Base-by-base conservation (phyloP, 768 basidiomycete genomes). In the Termitomyces sp. region DNA sequence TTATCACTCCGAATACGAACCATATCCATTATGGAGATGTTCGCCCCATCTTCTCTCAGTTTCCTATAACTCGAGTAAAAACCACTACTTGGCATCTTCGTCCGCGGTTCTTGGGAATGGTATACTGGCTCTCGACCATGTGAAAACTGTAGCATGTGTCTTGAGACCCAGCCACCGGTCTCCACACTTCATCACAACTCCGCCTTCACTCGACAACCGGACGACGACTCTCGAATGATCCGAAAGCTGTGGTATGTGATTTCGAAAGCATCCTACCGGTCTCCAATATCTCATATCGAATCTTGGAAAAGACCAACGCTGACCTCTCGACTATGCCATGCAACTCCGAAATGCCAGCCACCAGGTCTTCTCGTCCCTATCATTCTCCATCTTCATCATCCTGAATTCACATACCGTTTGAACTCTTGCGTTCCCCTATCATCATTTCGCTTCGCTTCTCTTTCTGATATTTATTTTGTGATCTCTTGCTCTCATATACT, bases 241-340 rank as follows among this genome's bases (percentile, higher is more conserved):
- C 56, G 36, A 57, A 57, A 38, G n/a, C 56, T 47, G 20, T 57
- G 29, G 58, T 45, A 36, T 51, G 38, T 36, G 50, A 6, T 5
- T 36, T 51, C n/a, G 34, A 36, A 10, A 51, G 10, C 48, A 29
- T 49, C n/a, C 32, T 17, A 15, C 10, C 7, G 48, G 4, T 25
- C 17, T 25, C 32, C 15, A 25, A 25, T 50, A 50, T 31, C 47
- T 15, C n/a, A 42, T 49, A 32, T 34, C 49, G 32, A 37, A 3
- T 14, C 36, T 20, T 12, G 36, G n/a, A 20, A 2, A 12, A 52
- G 20, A 5, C 34, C 17, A 37, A 52, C 12, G 34, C n/a, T 37
- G 8, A 36, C 32, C 32, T 36, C 50, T 10, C 7, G n/a, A 51
- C 36, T 11, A 36, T 50, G 4, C 20, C 49, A 50, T 50, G 32